Percentiles rank a stretch among this genome's conserved stretches.
phyloP scores from a whole-genome alignment of 176 grass and related monocot genomes.

The Chrysopogon serrulatus region DNA sequence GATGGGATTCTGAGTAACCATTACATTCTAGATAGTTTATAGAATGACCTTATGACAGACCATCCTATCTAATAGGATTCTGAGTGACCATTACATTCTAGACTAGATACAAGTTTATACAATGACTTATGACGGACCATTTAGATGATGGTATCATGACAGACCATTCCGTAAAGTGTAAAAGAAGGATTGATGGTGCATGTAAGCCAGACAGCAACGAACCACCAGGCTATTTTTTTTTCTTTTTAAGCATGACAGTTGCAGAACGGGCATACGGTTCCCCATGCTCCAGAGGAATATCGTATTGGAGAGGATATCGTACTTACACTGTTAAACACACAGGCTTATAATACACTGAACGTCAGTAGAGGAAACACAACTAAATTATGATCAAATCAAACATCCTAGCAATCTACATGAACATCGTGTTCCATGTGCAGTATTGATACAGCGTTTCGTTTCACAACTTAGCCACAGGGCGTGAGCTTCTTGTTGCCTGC shows the following conservation, averaged over 20 bases:
- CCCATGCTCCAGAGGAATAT: neutral
- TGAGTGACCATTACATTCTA: neutral
- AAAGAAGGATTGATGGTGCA: no score
- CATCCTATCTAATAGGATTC: neutral
- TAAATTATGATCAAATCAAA: neutral
- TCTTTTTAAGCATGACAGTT: neutral
- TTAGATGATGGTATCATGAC: neutral
- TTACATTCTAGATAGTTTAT: neutral
- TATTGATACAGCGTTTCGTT: neutral
- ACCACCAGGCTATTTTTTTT: no score
- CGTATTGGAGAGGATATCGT: neutral
- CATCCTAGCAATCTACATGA: conserved; percentile 1
- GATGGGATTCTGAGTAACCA: neutral
- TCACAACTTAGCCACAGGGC: conserved; percentile 55
- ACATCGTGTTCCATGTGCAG: neutral
- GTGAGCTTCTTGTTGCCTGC: conserved; percentile 98
- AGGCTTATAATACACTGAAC: neutral
- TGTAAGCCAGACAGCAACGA: neutral
- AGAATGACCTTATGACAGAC: neutral
- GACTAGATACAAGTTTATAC: no score
- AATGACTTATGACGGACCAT: no score
- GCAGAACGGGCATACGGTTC: no score
- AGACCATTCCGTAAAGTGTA: no score
- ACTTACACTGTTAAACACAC: neutral
- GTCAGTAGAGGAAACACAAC: no score